Evolutionary conservation across 23 red algal species (phyloP).

Genomic region (Cyanidiococcus yangmingshanensis): DNA sequence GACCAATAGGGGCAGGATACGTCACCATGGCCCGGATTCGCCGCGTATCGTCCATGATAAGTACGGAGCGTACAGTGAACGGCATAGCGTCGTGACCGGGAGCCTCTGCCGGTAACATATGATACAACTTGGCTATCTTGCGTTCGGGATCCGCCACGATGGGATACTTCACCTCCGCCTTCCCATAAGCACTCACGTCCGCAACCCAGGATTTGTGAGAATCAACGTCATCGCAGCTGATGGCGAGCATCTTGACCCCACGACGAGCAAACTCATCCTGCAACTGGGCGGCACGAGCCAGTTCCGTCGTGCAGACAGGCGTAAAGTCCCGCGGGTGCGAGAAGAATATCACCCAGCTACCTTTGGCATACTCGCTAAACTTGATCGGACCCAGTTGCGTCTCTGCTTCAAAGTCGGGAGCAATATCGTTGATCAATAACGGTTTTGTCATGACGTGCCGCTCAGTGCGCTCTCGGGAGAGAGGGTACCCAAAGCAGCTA

Average conservation of each 20-base stretch:
- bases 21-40: constrained; percentile 55
- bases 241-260: constrained; percentile 47
- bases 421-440: neutral
- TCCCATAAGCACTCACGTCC: constrained; percentile 43
- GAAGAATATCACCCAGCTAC: constrained; percentile 13
- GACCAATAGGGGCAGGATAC: constrained; percentile 49
- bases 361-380: constrained; percentile 19
- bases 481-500: too few relatives aligned
- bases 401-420: constrained; percentile 18
- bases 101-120: constrained; percentile 50
- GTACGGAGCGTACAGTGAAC: constrained; percentile 57
- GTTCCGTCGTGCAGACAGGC: constrained; percentile 77
- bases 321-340: constrained; percentile 35
- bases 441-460: neutral
- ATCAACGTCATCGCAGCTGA: constrained; percentile 50
- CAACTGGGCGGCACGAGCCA: constrained; percentile 52
- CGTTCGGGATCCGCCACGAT: constrained; percentile 54
- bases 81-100: constrained; percentile 21
- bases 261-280: constrained; percentile 51
- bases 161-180: constrained; percentile 30
- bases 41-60: constrained; percentile 44
- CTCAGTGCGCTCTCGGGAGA: too few relatives aligned
- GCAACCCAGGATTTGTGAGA: constrained; percentile 41
- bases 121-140: constrained; percentile 34
- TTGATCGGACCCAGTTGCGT: neutral